Evolutionary conservation across 192 early-diverging fungal genomes (phyloP), one percentile per base, ranked within the genome.

Genomic region (Kickxella alabastrina): DNA sequence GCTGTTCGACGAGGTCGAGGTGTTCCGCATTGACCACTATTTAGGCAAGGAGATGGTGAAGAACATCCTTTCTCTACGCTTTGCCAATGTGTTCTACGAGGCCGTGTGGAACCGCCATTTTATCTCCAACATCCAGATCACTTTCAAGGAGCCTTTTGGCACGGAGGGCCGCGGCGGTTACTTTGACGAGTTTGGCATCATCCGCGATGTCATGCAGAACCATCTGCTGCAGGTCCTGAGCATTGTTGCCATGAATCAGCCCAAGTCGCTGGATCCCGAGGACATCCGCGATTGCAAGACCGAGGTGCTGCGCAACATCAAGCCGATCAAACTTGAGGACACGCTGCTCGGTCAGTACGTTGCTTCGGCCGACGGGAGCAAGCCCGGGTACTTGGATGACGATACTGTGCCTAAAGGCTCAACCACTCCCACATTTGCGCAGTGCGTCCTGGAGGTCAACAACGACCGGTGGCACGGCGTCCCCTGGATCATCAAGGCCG

Each of bases 21-120:
- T 93, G 35, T 95, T 92, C 80, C 87, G 93, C 45, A 97, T 97
- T 59, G 93, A 97, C 64, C 93, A 97, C 68, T 97, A 97, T 59
- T 83, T 97, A 21, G 93, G 93, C 57, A 97, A 97, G 64, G 93
- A 97, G 59, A 97, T 97, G 93, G 92, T 97, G 62, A 97, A 97
- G 70, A 94, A 93, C 68, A 68, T 97, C 48, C 87, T 93, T 80
- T 82, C 88, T 8, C 57, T 97, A 46, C 82, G 93, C 28, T 95
- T 97, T 59, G 90, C 88, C 25, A 97, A 97, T 65, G 80, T 90
- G 18, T 89, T 97, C 43, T 92, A 93, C 66, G 88, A 90, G 5
- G 81, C 88, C 6, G 79, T 92, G 28, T 97, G 93, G 93, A 85
- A 93, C 71, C 80, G 87, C 39, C 74, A 81, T 32, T 80, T 83